These are phyloP conservation scores for Magnusiomyces sp. DNA, from an alignment of 1,139 yeast species.

Conservation along the genomic window DNA sequence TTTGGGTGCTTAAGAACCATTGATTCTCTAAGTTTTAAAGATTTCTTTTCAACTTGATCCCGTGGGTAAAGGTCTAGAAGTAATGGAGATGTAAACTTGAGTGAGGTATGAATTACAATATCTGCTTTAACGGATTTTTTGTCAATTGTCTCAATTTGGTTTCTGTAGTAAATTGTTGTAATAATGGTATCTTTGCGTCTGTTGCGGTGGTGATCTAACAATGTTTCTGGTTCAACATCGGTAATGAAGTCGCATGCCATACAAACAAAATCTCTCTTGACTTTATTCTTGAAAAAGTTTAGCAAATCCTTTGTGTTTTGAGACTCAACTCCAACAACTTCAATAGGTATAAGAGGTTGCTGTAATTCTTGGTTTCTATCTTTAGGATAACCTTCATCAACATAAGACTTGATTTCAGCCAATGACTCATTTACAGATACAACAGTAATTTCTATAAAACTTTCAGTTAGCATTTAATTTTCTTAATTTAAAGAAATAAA, in stretches of 20 bases:
- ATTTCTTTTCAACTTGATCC: constrained; percentile 59
- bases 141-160: constrained; percentile 64
- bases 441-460: constrained; percentile 6
- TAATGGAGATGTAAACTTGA: constrained; percentile 35
- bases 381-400: constrained; percentile 27
- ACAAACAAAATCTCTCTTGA: constrained; percentile 53
- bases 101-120: constrained; percentile 47
- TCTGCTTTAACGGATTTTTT: constrained; percentile 61
- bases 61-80: constrained; percentile 65
- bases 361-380: constrained; percentile 11
- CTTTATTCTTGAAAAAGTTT: constrained; percentile 39
- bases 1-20: constrained; percentile 85
- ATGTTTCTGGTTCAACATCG: constrained; percentile 80
- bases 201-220: constrained; percentile 76
- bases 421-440: constrained; percentile 10
- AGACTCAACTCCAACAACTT: constrained; percentile 11
- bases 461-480: neutral
- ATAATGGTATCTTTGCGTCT: constrained; percentile 53
- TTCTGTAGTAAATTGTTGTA: constrained; percentile 56
- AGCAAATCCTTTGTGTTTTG: constrained; percentile 60
- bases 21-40: constrained; percentile 70
- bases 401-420: constrained; percentile 22
- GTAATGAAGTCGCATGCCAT: constrained; percentile 92
- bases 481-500: neutral
- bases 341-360: constrained; percentile 17